Evolutionary conservation across 2,329 filamentous ascomycete species (phyloP).

Genomic region (Ophiostoma montium): DNA sequence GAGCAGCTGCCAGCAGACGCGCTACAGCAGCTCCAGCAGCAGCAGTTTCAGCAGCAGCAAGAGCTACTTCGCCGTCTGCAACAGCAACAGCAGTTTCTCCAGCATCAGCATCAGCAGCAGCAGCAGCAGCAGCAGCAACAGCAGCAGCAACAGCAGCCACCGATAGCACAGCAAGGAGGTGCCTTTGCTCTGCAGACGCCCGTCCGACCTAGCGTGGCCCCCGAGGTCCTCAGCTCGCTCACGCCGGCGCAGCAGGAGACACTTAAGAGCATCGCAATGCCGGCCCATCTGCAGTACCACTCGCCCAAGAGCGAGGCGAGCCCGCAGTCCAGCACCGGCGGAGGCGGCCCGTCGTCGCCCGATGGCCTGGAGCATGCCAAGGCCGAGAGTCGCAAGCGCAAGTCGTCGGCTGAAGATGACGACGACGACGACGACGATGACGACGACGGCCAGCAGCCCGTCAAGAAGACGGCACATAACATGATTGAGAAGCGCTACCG

Average conservation of each 20-base stretch:
- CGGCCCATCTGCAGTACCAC: conserved; percentile 44
- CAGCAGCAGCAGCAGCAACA: not conserved
- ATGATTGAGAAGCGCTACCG: conserved; percentile 97
- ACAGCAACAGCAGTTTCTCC: not conserved
- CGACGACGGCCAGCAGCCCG: conserved; percentile 38
- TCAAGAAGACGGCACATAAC: conserved; percentile 92
- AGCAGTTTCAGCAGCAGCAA: conserved; percentile 3
- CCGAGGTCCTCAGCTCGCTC: conserved; percentile 27
- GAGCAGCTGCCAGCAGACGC: conserved; percentile 15
- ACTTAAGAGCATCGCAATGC: conserved; percentile 50
- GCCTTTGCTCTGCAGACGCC: conserved; percentile 17
- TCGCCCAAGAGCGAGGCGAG: conserved; percentile 44
- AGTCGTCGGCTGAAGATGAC: conserved; percentile 49
- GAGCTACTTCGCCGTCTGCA: conserved; percentile 6
- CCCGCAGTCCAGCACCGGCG: conserved; percentile 39
- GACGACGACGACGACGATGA: conserved; percentile 47
- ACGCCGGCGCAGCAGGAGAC: conserved; percentile 47
- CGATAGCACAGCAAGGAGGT: conserved; percentile 1
- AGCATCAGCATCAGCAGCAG: not conserved
- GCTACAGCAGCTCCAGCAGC: conserved; percentile 22
- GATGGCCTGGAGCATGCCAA: conserved; percentile 34
- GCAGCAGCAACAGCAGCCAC: conserved; percentile 11
- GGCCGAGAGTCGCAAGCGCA: conserved; percentile 47
- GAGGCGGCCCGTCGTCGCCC: conserved; percentile 44
- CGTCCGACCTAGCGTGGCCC: conserved; percentile 18